Conservation (phyloP, 2,329 filamentous ascomycete genomes). For the Chaetoscypha palmicola region DNA sequence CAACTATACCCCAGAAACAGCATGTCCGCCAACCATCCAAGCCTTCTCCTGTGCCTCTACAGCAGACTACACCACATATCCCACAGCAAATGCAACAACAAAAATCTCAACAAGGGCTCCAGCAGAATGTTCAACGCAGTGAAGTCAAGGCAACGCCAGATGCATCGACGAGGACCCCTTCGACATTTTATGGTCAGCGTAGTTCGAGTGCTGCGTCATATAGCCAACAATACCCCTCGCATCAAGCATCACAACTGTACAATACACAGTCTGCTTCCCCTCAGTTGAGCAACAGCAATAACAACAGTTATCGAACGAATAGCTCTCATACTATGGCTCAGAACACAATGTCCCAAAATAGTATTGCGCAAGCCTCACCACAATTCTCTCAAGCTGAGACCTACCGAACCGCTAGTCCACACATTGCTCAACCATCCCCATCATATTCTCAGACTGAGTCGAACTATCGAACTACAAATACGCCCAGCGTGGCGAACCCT, state of each 20-base stretch:
- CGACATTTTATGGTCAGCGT: slow-evolving; percentile 25
- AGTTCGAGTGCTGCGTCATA: slow-evolving; percentile 20
- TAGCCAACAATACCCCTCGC: slow-evolving; percentile 28
- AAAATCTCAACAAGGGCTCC: slow-evolving; percentile 13
- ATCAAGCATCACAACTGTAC: slow-evolving; percentile 28
- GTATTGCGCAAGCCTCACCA: slow-evolving; percentile 25
- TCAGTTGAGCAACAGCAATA: slow-evolving; percentile 25
- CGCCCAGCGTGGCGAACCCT: slow-evolving; percentile 21
- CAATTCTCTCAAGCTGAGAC: slow-evolving; percentile 27
- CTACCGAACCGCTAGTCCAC: slow-evolving; percentile 28
- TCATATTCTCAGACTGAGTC: slow-evolving; percentile 25
- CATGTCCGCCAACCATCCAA: slow-evolving; percentile 27
- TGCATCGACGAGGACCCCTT: slow-evolving; percentile 18
- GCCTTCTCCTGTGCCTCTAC: slow-evolving; percentile 17
- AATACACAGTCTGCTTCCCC: slow-evolving; percentile 26
- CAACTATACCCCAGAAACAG: slow-evolving; percentile 20
- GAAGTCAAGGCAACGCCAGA: slow-evolving; percentile 23
- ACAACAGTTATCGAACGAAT: slow-evolving; percentile 23
- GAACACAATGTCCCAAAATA: slow-evolving; percentile 20
- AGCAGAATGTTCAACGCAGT: slow-evolving; percentile 23
- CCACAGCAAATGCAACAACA: slow-evolving; percentile 22
- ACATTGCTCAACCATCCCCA: slow-evolving; percentile 26
- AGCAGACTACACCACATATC: slow-evolving; percentile 11
- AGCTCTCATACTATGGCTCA: slow-evolving; percentile 24
- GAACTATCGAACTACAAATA: slow-evolving; percentile 18